Conservation (phyloP, 441 rosid genomes). For the Francoa sonchifolia region DNA sequence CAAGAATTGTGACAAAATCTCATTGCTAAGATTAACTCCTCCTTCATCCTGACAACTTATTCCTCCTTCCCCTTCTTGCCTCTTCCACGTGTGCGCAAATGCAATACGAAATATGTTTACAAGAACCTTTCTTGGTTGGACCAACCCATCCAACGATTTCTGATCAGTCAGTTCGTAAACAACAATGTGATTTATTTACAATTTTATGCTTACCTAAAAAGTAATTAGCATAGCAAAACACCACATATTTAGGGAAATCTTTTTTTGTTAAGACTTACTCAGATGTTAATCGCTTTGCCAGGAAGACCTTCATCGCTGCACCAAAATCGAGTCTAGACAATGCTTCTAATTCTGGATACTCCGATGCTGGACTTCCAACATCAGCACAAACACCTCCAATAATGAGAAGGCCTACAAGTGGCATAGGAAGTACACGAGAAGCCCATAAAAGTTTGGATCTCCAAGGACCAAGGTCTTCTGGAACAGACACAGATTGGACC, state of each 20-base stretch:
- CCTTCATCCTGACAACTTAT: too few species aligned
- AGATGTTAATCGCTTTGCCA: slow-evolving; percentile 71
- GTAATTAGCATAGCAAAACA: too few species aligned
- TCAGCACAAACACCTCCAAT: slow-evolving; percentile 63
- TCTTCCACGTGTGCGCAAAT: too few species aligned
- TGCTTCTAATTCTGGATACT: slow-evolving; percentile 76
- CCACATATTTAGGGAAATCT: too few species aligned
- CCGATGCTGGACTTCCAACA: slow-evolving; percentile 41
- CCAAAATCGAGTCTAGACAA: slow-evolving; percentile 72
- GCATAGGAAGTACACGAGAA: slow-evolving; percentile 85
- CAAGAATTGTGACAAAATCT: not conserved
- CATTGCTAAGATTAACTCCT: too few species aligned
- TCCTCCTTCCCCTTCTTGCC: too few species aligned
- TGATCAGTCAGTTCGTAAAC: too few species aligned
- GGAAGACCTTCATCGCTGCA: slow-evolving; percentile 82
- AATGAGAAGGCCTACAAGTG: slow-evolving; percentile 77
- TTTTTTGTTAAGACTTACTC: too few species aligned
- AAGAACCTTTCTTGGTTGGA: too few species aligned
- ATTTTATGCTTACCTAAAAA: not conserved
- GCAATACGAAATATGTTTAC: too few species aligned
- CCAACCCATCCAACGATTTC: too few species aligned
- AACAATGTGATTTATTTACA: not conserved
- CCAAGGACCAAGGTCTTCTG: slow-evolving; percentile 72
- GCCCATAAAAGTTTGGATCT: slow-evolving; percentile 93
- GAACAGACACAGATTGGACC: slow-evolving; percentile 39